Conservation (phyloP, 1,284 basidiomycete species). For the Puccinia horiana region DNA sequence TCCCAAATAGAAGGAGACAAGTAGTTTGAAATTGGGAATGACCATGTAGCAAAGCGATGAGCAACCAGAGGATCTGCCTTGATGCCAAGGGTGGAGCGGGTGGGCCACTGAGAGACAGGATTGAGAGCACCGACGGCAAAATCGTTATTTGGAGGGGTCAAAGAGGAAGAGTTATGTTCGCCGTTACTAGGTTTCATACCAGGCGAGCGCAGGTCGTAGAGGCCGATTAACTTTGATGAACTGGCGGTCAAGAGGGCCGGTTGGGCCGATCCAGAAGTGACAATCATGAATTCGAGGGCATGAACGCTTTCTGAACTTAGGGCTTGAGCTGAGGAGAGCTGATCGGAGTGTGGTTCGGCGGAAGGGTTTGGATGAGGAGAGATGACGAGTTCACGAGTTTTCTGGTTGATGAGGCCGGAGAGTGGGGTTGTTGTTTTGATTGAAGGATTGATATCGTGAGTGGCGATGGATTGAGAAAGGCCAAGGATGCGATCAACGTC, state of each 20-base stretch:
- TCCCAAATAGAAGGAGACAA: background rate
- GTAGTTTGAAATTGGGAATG: background rate
- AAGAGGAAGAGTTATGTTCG: background rate
- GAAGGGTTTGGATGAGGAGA: background rate
- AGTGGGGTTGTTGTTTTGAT: background rate
- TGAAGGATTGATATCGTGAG: background rate
- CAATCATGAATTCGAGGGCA: constrained; percentile 24
- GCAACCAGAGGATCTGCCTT: constrained; percentile 43
- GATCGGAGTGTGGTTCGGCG: constrained; percentile 12
- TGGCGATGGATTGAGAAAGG: constrained; percentile 10
- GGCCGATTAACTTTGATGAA: constrained; percentile 26
- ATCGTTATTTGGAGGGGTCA: background rate
- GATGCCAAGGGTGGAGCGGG: constrained; percentile 27
- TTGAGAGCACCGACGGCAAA: constrained; percentile 1
- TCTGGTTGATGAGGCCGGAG: background rate
- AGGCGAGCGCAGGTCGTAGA: constrained; percentile 36
- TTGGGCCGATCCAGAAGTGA: constrained; percentile 11
- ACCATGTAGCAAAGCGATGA: constrained; percentile 47
- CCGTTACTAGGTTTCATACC: background rate
- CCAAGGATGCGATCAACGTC: constrained; percentile 22
- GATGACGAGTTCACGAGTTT: background rate
- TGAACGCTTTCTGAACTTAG: constrained; percentile 27
- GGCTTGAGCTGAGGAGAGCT: constrained; percentile 14
- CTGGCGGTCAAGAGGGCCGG: constrained; percentile 21
- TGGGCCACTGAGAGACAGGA: constrained; percentile 36